These are phyloP conservation scores for Massariosphaeria phaeospora DNA, from an alignment of 495 filamentous ascomycete species.

Conservation along the genomic window DNA sequence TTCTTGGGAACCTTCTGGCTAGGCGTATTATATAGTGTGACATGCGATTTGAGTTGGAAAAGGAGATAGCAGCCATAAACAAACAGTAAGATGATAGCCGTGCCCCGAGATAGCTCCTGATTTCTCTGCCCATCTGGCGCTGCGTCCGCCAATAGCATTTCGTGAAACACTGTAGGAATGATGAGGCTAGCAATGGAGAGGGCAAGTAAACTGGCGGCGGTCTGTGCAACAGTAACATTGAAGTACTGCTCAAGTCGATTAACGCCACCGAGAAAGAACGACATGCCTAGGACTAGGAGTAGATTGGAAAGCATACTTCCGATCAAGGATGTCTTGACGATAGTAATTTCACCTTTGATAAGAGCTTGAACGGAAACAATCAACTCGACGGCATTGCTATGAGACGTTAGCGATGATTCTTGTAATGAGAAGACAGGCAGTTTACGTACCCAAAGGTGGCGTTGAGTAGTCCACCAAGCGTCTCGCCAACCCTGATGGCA, in stretches of 20 bases:
- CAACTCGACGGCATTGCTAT: slow-evolving; percentile 81
- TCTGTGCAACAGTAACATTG: slow-evolving; percentile 91
- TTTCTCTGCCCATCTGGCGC: slow-evolving; percentile 31
- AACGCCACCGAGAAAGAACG: slow-evolving; percentile 84
- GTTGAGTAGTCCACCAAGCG: slow-evolving; percentile 79
- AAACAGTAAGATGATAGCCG: slow-evolving; percentile 29
- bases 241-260: slow-evolving; percentile 79
- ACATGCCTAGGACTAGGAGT: slow-evolving; percentile 87
- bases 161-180: slow-evolving; percentile 80
- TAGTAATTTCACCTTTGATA: slow-evolving; percentile 64
- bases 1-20: slow-evolving; percentile 60
- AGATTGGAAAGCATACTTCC: slow-evolving; percentile 89
- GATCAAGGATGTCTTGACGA: slow-evolving; percentile 89
- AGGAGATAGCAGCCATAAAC: slow-evolving; percentile 33
- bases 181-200: slow-evolving; percentile 76
- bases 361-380: slow-evolving; percentile 87
- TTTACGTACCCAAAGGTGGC: slow-evolving; percentile 72
- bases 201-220: slow-evolving; percentile 74
- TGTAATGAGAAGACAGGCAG: neutral
- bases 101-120: slow-evolving; percentile 36
- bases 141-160: slow-evolving; percentile 23
- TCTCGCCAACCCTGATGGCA: slow-evolving; percentile 60
- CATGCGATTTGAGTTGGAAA: slow-evolving; percentile 35
- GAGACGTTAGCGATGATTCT: neutral
- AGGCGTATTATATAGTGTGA: slow-evolving; percentile 42